Percentiles rank a stretch among this genome's conserved stretches.
Evolutionary conservation across 2,329 filamentous ascomycete species (phyloP).

Genomic region (Neonectria faginata): DNA sequence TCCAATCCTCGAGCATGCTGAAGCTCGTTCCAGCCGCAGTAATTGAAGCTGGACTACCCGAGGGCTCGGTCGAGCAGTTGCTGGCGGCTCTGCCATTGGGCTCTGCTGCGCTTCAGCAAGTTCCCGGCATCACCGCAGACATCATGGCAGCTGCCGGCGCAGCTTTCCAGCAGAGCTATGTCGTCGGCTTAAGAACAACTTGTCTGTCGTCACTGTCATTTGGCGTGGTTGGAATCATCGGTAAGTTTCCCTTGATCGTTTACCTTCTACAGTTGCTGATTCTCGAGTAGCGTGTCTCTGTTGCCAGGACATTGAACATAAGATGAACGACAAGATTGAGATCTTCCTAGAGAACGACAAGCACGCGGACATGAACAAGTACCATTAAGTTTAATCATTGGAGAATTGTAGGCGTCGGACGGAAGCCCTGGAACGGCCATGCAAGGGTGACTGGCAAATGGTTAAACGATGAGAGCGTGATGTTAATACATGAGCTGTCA

Average conservation of each 20-base stretch:
- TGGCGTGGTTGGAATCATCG: conserved; percentile 47
- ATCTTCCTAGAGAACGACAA: conserved; percentile 51
- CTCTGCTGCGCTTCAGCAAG: conserved; percentile 38
- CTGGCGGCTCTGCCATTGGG: conserved; percentile 46
- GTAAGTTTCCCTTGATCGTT: conserved; percentile 26
- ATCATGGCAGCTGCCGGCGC: conserved; percentile 45
- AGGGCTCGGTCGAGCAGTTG: conserved; percentile 46
- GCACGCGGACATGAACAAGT: conserved; percentile 48
- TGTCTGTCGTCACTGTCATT: conserved; percentile 47
- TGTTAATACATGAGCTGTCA: neutral
- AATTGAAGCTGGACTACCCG: conserved; percentile 50
- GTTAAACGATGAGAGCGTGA: neutral
- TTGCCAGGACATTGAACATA: conserved; percentile 50
- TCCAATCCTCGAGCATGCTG: conserved; percentile 45
- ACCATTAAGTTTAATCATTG: conserved; percentile 30
- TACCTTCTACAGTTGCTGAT: neutral
- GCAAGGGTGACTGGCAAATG: neutral
- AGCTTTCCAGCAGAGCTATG: conserved; percentile 50
- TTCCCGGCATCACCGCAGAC: conserved; percentile 43
- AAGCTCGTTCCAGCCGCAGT: conserved; percentile 51
- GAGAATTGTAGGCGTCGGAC: conserved; percentile 2
- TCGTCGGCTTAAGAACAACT: conserved; percentile 45
- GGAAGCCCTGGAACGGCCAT: neutral
- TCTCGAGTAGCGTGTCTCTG: conserved; percentile 24
- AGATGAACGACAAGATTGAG: conserved; percentile 54